Evolutionary conservation across 495 filamentous ascomycete species (phyloP).

Genomic region (Xylaria flabelliformis): DNA sequence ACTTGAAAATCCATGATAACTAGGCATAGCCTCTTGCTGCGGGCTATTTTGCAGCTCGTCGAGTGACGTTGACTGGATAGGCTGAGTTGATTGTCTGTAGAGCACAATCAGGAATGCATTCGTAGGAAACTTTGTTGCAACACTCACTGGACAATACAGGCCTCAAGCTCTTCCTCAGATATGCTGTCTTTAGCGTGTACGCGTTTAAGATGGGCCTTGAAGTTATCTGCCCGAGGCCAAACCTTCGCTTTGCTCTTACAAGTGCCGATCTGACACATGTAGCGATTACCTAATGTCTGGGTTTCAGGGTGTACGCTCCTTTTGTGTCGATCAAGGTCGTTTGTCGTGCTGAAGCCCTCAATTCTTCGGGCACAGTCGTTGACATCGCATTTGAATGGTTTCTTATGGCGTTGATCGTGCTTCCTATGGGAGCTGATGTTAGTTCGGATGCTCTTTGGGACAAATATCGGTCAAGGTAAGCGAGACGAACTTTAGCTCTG

Average conservation of each 20-base stretch:
- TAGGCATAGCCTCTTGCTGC: slow-evolving; percentile 20
- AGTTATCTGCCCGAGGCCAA: slow-evolving; percentile 93
- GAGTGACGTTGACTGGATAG: slow-evolving; percentile 16
- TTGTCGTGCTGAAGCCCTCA: slow-evolving; percentile 80
- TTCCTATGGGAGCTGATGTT: slow-evolving; percentile 62
- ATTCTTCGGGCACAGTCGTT: slow-evolving; percentile 60
- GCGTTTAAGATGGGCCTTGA: slow-evolving; percentile 81
- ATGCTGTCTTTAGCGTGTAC: slow-evolving; percentile 61
- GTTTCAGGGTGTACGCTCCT: slow-evolving; percentile 67
- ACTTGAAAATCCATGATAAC: slow-evolving; percentile 8
- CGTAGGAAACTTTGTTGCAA: not conserved
- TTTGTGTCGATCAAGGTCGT: slow-evolving; percentile 78
- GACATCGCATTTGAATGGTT: slow-evolving; percentile 71
- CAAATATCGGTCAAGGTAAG: not conserved
- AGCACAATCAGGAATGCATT: slow-evolving; percentile 12
- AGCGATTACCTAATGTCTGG: slow-evolving; percentile 62
- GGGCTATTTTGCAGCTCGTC: slow-evolving; percentile 19
- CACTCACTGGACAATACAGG: slow-evolving; percentile 61
- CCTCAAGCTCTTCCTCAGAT: slow-evolving; percentile 55
- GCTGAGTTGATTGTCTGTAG: slow-evolving; percentile 13
- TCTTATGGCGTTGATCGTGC: slow-evolving; percentile 78
- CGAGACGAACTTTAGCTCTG: slow-evolving; percentile 55
- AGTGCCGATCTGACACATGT: slow-evolving; percentile 66
- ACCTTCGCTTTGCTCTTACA: slow-evolving; percentile 75
- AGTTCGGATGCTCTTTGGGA: not conserved